These are phyloP conservation scores for Monosporozyma servazzii DNA, from an alignment of 805 yeast genomes.

Conservation along the genomic window DNA sequence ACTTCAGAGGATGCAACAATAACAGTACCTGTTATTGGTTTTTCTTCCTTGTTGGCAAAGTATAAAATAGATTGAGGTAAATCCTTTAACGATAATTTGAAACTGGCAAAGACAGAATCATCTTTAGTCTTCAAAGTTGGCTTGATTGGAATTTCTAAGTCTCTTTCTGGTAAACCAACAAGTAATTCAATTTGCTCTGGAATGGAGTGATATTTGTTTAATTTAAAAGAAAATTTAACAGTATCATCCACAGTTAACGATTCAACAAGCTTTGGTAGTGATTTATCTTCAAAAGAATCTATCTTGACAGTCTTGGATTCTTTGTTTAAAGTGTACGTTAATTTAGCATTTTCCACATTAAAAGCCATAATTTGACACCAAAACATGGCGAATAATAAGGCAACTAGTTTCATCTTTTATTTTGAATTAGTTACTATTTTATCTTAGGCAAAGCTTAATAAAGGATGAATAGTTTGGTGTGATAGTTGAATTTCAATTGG, in stretches of 20 bases:
- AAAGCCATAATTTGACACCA: slow-evolving; percentile 4
- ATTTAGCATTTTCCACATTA: slow-evolving; percentile 4
- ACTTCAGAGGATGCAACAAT: slow-evolving; percentile 13
- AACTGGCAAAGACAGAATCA: slow-evolving; percentile 7
- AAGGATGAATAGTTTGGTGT: background rate
- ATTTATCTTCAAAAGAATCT: slow-evolving; percentile 7
- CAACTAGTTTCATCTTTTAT: background rate
- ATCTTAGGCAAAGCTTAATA: background rate
- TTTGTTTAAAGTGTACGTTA: background rate
- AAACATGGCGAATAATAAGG: slow-evolving; percentile 2
- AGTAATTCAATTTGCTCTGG: slow-evolving; percentile 21
- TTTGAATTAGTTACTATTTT: background rate
- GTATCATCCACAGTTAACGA: slow-evolving; percentile 9
- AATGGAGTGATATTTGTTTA: slow-evolving; percentile 4
- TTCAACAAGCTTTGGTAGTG: background rate
- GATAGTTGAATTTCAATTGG: background rate
- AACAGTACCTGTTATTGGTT: slow-evolving; percentile 15
- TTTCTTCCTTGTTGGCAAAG: slow-evolving; percentile 11
- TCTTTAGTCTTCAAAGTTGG: slow-evolving; percentile 15
- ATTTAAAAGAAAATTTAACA: slow-evolving; percentile 15
- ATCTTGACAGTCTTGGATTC: background rate
- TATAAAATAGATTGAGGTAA: slow-evolving; percentile 18
- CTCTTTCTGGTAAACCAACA: slow-evolving; percentile 19
- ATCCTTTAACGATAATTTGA: slow-evolving; percentile 7
- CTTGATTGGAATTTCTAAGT: slow-evolving; percentile 16